Base-by-base conservation (phyloP, 768 basidiomycete species). In the Amanita phalloides region DNA sequence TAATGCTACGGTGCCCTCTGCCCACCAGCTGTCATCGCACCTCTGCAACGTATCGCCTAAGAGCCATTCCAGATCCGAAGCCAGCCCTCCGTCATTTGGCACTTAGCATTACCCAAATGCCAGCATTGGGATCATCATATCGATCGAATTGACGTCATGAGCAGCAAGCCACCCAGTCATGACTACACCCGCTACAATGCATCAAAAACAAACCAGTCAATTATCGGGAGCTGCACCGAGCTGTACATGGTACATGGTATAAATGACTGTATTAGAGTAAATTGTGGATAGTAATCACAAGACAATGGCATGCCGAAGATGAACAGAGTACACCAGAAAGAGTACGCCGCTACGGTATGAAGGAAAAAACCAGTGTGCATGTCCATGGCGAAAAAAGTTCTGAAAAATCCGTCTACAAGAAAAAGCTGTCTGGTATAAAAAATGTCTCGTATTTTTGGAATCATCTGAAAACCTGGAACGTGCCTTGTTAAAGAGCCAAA, bases 401-500 rank as follows among this genome's bases (percentile, higher is more conserved):
- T 36, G 21, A 14, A 36, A 49, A 23, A 13, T 36, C 14, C 25
- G 5, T 28, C n/a, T 45, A 9, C 13, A 45, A 23, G n/a, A 45
- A 41, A 10, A 41, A 10, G 11, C 10, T 42, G 23, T 42, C 39
- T 41, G 41, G 41, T 42, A 42, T 42, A 42, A 42, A 4, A 41
- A 42, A 41, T 11, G 41, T 23, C 35, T 38, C 33, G 48, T 38
- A 38, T 39, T 47, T 35, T 14, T 9, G 17, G 33, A 35, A 35
- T 21, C n/a, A 5, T 23, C 4, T 39, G 10, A 13, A 38, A 25
- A 13, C 26, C 10, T 11, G 17, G 30, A 50, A 50, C 41, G 21
- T 41, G 41, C 49, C 42, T 52, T 45, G 26, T 53, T 48, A 53
- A 14, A 53, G 46, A 25, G 37, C 45, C 45, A 53, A 39, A 33